Base-by-base conservation (phyloP, 495 filamentous ascomycete species). In the Pyronema omphalodes region DNA sequence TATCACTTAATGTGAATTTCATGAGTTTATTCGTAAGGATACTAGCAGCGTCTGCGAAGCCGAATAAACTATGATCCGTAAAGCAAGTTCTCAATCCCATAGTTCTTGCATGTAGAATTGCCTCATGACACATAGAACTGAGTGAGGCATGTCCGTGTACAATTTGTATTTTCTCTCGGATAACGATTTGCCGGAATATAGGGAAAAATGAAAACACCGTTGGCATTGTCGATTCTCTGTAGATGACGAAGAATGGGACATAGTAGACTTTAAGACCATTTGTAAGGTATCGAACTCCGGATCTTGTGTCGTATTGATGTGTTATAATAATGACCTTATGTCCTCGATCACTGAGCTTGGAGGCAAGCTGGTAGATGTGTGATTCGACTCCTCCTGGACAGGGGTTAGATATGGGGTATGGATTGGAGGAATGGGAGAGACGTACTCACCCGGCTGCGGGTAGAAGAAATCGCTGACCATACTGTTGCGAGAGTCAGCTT, bases 401-500 rank as follows among this genome's bases (percentile, higher is more conserved):
- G 61, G 23, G 40, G 14, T 9, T 11, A 53, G 2, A 23, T 23
- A 37, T 12, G 11, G 47, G 9, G 15, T 18, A 37, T 14, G 41
- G 14, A 7, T n/a, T 15, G 45, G 9, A 19, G 18, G 55, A 7
- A 37, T 23, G 34, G n/a, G 33, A 40, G 44, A 46, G 17, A 37
- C n/a, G 17, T 44, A 60, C 68, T 51, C 66, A 78, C 79, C 88
- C 41, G 89, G 88, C 61, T 96, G 93, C 18, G 91, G 91, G 63
- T 89, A 98, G 77, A 98, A 98, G 76, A 89, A 95, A 72, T 98
- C 91, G 74, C 89, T 88, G 73, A 93, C 83, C 91, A 98, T 96
- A 45, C 79, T 83, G 53, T 39, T 33, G 9, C 29, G 44, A 19
- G 52, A 39, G 62, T 66, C 46, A 64, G 60, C 37, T 59, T 12